Conservation (phyloP, 1,284 basidiomycete genomes). For the Sporisorium graminicola region DNA sequence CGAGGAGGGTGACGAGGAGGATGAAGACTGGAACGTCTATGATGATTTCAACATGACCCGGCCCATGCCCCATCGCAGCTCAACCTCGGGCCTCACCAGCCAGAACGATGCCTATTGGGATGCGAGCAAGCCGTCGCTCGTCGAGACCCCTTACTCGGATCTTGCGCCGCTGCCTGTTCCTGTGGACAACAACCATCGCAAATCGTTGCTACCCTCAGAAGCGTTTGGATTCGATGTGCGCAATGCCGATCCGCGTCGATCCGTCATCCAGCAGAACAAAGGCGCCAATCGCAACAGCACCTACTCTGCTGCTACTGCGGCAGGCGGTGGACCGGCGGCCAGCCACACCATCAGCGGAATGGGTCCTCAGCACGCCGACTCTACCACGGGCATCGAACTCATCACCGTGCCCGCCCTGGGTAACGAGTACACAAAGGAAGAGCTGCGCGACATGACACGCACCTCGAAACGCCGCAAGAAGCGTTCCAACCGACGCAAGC, state of each 20-base stretch:
- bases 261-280: slow-evolving; percentile 30
- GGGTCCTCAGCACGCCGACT: slow-evolving; percentile 42
- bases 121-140: slow-evolving; percentile 27
- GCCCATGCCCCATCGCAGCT: slow-evolving; percentile 38
- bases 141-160: slow-evolving; percentile 39
- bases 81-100: slow-evolving; percentile 20
- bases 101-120: slow-evolving; percentile 44
- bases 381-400: slow-evolving; percentile 59
- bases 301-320: background rate
- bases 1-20: slow-evolving; percentile 49
- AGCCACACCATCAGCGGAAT: slow-evolving; percentile 27
- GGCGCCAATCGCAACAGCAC: slow-evolving; percentile 12
- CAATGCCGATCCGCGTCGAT: slow-evolving; percentile 55
- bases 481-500: slow-evolving; percentile 24
- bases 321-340: background rate
- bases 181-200: slow-evolving; percentile 25
- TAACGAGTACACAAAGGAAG: slow-evolving; percentile 59
- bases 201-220: slow-evolving; percentile 45
- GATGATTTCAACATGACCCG: slow-evolving; percentile 65
- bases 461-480: slow-evolving; percentile 36
- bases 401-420: slow-evolving; percentile 66
- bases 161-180: background rate
- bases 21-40: slow-evolving; percentile 65
- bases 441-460: slow-evolving; percentile 53
- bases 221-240: slow-evolving; percentile 63